Base-by-base conservation (phyloP, 306 rosid species). In the Vigna trinervia region DNA sequence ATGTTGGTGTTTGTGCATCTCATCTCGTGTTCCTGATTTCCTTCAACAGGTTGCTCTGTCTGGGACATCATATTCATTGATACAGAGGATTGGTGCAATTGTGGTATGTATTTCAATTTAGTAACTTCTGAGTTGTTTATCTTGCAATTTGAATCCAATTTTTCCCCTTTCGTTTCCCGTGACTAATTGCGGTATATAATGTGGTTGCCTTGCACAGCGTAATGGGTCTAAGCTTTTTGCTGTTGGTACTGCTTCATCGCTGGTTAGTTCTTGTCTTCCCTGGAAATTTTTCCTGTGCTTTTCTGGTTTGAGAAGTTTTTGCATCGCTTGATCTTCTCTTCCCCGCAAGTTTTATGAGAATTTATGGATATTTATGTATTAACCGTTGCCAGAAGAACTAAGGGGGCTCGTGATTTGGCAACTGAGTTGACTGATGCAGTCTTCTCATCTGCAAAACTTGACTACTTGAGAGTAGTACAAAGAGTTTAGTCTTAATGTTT, bases 141-240 rank as follows among this genome's bases (percentile, higher is more conserved):
- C 30, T 62, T 52, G 47, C 65, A 32, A n/a, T 15, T 59, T 39
- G 8, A 71, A 30, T 69, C 12, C 50, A 69, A 17, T 75, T 76
- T 78, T 20, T 50, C 13, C 23, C 50, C 69, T 69, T 41, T 46
- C 23, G 51, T 47, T 80, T 62, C 14, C 8, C 7, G 70, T 66
- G 22, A 22, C 82, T 67, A 70, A 75, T 34, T 73, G 26, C 74
- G 81, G 61, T 32, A 45, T 77, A 57, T 61, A 53, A 72, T 72
- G 50, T 76, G 68, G 61, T 79, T 79, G 17, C 67, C 60, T 86
- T 81, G 43, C 52, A 75, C 91, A 94, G 98, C 88, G 96, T 36
- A 94, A 94, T 74, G 98, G 98, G 30, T 10, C 89, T 77, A 94
- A 94, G 91, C 98, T 94, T 79, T 94, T 94, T 79, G 96, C 89